Evolutionary conservation across 768 basidiomycete genomes (phyloP), one percentile per base, ranked within the genome.

Genomic region (Russula emetica): DNA sequence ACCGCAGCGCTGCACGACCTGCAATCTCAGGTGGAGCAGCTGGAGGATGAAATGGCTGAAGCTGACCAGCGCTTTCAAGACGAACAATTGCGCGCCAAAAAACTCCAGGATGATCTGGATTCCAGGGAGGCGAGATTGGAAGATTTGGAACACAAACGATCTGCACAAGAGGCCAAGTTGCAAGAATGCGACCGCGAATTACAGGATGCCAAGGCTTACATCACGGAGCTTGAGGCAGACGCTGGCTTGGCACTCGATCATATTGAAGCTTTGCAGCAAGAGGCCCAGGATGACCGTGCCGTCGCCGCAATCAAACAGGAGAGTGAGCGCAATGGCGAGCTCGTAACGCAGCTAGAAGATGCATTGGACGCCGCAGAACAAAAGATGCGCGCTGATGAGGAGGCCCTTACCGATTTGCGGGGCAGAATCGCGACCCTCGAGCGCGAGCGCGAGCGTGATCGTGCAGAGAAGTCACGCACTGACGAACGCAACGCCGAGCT

Each of bases 291-390:
- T 61, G 77, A 78, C 11, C 70, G 73, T 5, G 78, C 80, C 14
- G 40, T 59, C 22, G 60, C 59, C 2, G 32, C 20, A 4, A 60
- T 69, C 50, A 75, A 76, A 18, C 78, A 83, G 54, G 80, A 80
- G 58, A 71, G 80, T 53, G 79, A 83, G 56, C 75, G 78, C 56
- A 76, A 83, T 11, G 75, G 78, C 18, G 82, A 87, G 68, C 77
- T 86, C 2, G 83, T 78, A 22, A 74, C 78, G 50, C 88, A 92
- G 72, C 78, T 91, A 80, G 87, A 92, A 67, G 83, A 86, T 2
- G 92, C 90, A 0, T 74, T 94, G 58, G 84, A 88, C 56, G 88
- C 84, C 7, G 84, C 85, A 0, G 88, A 92, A 72, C 78, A 79
- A 70, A 86, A 86, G 75, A 88, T 89, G 81, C 71, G 75, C 32